Evolutionary conservation across 2,329 filamentous ascomycete genomes (phyloP).

Genomic region (Neobulgaria alba): DNA sequence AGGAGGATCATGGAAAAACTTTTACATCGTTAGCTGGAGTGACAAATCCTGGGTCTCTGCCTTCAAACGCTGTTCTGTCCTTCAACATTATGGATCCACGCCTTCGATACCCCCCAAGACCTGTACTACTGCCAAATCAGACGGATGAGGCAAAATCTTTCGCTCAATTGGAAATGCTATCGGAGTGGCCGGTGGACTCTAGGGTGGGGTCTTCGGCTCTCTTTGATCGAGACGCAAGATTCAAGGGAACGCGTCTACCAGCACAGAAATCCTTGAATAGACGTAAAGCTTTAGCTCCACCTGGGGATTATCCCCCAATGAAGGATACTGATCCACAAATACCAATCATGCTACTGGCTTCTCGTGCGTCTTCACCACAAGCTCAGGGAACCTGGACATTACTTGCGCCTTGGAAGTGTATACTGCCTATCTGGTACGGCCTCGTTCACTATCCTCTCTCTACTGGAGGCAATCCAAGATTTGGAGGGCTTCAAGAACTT

Average conservation of each 20-base stretch:
- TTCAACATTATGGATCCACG: conserved; percentile 75
- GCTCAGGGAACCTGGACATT: conserved; percentile 71
- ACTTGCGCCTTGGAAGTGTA: conserved; percentile 83
- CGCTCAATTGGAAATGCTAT: conserved; percentile 50
- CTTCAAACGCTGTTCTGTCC: conserved; percentile 58
- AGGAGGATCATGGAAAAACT: conserved; percentile 36
- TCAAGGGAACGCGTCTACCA: conserved; percentile 56
- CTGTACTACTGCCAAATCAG: conserved; percentile 34
- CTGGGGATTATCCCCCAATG: conserved; percentile 53
- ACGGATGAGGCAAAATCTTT: conserved; percentile 31
- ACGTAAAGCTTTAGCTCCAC: conserved; percentile 54
- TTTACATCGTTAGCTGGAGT: conserved; percentile 48
- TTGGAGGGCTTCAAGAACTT: conserved; percentile 73
- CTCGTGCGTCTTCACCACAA: conserved; percentile 40
- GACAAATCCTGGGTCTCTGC: conserved; percentile 61
- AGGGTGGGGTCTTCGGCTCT: conserved; percentile 42
- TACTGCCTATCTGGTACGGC: conserved; percentile 76
- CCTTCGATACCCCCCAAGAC: conserved; percentile 64
- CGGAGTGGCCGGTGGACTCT: conserved; percentile 58
- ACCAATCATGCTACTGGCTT: conserved; percentile 63
- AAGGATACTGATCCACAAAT: conserved; percentile 62
- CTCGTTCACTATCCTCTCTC: conserved; percentile 75
- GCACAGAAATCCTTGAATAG: conserved; percentile 77
- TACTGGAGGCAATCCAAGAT: conserved; percentile 70
- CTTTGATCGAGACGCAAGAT: conserved; percentile 60